phyloP scores from a whole-genome alignment of 1,284 basidiomycete genomes.

The Uromyces viciae-fabae region DNA sequence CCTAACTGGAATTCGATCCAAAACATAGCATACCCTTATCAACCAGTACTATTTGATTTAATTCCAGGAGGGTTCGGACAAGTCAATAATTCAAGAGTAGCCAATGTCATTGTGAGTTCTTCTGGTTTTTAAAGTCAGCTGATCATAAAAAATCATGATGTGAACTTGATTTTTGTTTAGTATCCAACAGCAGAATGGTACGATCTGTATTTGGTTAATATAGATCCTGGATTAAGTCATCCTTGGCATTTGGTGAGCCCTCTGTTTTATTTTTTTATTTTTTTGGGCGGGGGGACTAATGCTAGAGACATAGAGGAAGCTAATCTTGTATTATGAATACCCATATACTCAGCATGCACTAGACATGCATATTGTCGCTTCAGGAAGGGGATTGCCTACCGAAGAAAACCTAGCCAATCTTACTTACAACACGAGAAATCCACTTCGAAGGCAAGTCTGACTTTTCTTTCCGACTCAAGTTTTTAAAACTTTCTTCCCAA shows the following conservation, averaged over 20 bases:
- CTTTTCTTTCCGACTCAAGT: no score
- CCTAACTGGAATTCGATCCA: neutral
- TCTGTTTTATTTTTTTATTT: neutral
- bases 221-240: constrained; percentile 14
- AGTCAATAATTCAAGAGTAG: constrained; percentile 22
- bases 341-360: constrained; percentile 22
- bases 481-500: no score
- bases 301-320: no score
- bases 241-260: constrained; percentile 29
- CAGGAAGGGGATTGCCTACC: constrained; percentile 34
- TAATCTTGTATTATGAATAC: no score
- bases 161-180: neutral
- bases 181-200: constrained; percentile 39
- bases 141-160: no score
- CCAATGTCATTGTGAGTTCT: constrained; percentile 38
- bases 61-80: constrained; percentile 10
- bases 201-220: constrained; percentile 39
- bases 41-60: constrained; percentile 36
- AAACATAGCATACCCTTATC: constrained; percentile 30
- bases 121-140: no score
- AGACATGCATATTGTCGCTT: constrained; percentile 42
- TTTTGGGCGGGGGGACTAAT: neutral
- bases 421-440: constrained; percentile 38
- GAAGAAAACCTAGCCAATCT: constrained; percentile 9
- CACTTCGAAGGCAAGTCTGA: constrained; percentile 33